Conservation (phyloP, 2,329 filamentous ascomycete genomes). For the Pseudocercospora cruenta region DNA sequence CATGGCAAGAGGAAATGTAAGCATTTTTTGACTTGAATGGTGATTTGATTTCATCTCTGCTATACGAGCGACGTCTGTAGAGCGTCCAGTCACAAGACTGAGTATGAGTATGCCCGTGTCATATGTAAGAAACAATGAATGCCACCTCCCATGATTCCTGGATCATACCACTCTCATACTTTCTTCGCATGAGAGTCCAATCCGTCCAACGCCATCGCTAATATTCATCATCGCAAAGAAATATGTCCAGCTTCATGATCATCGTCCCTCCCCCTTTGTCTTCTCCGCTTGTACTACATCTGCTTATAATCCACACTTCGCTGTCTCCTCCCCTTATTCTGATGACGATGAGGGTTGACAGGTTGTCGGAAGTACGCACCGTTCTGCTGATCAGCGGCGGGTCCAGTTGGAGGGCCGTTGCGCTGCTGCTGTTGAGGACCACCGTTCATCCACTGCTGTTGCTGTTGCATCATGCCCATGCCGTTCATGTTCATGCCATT, state of each 20-base stretch:
- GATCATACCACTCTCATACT: too few relatives aligned
- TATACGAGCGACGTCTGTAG: too few relatives aligned
- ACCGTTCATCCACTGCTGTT: slow-evolving; percentile 38
- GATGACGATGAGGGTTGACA: slow-evolving; percentile 89
- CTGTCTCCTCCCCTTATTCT: slow-evolving; percentile 76
- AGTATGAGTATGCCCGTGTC: too few relatives aligned
- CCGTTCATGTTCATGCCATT: slow-evolving; percentile 38
- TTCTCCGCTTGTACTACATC: slow-evolving; percentile 52
- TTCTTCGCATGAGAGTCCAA: too few relatives aligned
- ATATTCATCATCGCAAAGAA: not conserved
- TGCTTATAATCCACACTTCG: slow-evolving; percentile 91
- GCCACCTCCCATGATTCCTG: too few relatives aligned
- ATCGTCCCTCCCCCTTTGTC: not conserved
- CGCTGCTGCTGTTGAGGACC: slow-evolving; percentile 34
- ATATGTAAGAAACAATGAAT: too few relatives aligned
- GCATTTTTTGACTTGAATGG: too few relatives aligned
- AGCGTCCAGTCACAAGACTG: too few relatives aligned
- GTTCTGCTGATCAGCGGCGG: slow-evolving; percentile 60
- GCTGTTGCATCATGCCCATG: slow-evolving; percentile 33
- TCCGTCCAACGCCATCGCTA: not conserved
- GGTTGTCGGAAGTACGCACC: slow-evolving; percentile 95
- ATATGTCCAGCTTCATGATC: not conserved
- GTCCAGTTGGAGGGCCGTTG: slow-evolving; percentile 24
- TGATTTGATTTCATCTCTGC: too few relatives aligned
- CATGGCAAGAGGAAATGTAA: too few relatives aligned